Evolutionary conservation across 1,284 basidiomycete genomes (phyloP), one percentile per base, ranked within the genome.

Genomic region (Peniophora sp.): DNA sequence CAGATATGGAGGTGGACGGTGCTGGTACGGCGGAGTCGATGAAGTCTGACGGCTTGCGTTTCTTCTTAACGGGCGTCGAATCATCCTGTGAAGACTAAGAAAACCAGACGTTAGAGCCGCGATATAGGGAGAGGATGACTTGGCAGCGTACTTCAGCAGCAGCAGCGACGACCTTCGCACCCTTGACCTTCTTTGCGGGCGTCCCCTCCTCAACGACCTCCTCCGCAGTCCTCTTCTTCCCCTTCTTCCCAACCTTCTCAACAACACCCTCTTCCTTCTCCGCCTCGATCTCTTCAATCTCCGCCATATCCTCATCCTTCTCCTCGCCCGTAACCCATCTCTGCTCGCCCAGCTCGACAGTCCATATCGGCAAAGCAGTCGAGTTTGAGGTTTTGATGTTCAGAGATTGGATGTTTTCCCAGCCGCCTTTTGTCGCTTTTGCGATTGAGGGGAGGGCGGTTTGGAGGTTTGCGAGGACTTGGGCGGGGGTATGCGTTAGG

Each of bases 331-430:
- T 83, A 71, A 8, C 77, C 83, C 35, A 77, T 81, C 45, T 79
- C 75, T 3, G 74, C 73, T 12, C 73, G 46, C 83, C 79, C n/a
- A 93, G 70, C 12, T 73, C 69, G 61, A 86, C 89, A 43, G 76
- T 82, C 92, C 93, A 99, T 59, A 99, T 83, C 1, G 96, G 96
- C 25, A 99, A 70, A 55, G 88, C 83, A n/a, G 85, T 75, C 48
- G 87, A 91, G 17, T 79, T 80, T 57, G 83, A 89, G 2, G 93
- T 97, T 72, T 99, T 99, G 72, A 99, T 83, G 58, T 94, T 81
- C 24, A 99, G 68, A 54, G 82, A 86, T 61, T 97, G 92, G 47
- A 99, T 74, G 64, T 97, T 97, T 51, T 89, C 84, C 95, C 95
- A 97, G 20, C 83, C 87, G 47, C 84, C 90, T 56, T 82, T 78